Percentiles rank a stretch among this genome's conserved stretches.
phyloP scores from a whole-genome alignment of 306 rosid species.

The Trifolium repens region DNA sequence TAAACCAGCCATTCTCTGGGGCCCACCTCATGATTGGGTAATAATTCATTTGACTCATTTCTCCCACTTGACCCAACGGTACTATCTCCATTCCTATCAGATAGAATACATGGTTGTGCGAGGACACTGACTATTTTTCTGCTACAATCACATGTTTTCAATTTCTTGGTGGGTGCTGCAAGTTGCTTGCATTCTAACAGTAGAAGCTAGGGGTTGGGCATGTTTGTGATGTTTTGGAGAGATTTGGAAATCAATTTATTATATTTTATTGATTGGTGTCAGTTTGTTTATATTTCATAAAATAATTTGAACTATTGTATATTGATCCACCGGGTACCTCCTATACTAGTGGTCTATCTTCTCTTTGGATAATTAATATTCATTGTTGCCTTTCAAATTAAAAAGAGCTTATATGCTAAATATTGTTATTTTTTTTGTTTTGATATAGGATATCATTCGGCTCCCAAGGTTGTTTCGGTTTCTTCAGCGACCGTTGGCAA shows the following conservation, averaged over 20 bases:
- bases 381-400: neutral
- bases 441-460: conserved; percentile 87
- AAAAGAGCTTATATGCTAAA: conserved; percentile 1
- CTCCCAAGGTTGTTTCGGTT: conserved; percentile 88
- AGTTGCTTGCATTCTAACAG: neutral
- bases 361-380: neutral
- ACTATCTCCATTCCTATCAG: too few relatives aligned
- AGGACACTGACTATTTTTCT: neutral
- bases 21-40: too few relatives aligned
- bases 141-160: neutral
- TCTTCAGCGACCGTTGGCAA: conserved; percentile 86
- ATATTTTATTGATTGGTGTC: neutral
- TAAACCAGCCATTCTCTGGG: too few relatives aligned
- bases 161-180: neutral
- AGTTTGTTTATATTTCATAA: neutral
- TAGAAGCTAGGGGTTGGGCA: conserved; percentile 6
- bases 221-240: conserved; percentile 1
- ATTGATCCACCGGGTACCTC: neutral
- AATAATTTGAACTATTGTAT: neutral
- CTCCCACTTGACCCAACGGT: too few relatives aligned
- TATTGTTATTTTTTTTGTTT: conserved; percentile 16
- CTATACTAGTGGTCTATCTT: neutral
- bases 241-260: conserved; percentile 1
- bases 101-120: neutral
- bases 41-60: too few relatives aligned